phyloP scores from a whole-genome alignment of 345 rosid species.

The Luvunga scandens region DNA sequence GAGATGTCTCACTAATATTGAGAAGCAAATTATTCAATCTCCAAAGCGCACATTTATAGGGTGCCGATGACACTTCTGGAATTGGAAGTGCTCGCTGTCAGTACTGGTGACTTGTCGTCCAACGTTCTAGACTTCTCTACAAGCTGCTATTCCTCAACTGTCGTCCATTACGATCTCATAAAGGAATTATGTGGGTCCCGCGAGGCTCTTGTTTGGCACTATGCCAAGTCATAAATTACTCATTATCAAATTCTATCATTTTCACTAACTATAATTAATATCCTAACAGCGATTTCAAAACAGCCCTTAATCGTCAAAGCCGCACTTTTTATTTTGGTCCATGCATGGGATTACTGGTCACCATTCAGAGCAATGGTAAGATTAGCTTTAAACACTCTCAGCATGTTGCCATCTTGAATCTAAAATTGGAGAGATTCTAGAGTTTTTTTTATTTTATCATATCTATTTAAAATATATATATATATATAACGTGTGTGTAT shows the following conservation, averaged over 20 bases:
- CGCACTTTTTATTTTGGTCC: no score
- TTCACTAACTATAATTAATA: no score
- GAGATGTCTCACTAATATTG: background rate
- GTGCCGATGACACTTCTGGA: background rate
- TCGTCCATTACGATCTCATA: background rate
- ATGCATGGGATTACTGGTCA: no score
- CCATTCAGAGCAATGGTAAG: no score
- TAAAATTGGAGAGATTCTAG: no score
- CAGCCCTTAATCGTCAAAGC: background rate
- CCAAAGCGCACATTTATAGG: background rate
- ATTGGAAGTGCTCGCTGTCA: background rate
- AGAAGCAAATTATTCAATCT: no score
- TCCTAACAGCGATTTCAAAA: background rate
- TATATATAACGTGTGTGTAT: no score
- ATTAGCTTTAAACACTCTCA: no score
- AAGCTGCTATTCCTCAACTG: background rate
- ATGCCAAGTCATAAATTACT: background rate
- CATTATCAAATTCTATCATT: background rate
- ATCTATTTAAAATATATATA: no score
- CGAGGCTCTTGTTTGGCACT: background rate
- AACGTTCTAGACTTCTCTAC: conserved; percentile 4
- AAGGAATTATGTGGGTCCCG: background rate
- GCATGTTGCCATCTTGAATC: no score
- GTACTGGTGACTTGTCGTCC: background rate
- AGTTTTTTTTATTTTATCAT: no score